Base-by-base conservation (phyloP, 2,329 filamentous ascomycete species). In the Periconia sp. region DNA sequence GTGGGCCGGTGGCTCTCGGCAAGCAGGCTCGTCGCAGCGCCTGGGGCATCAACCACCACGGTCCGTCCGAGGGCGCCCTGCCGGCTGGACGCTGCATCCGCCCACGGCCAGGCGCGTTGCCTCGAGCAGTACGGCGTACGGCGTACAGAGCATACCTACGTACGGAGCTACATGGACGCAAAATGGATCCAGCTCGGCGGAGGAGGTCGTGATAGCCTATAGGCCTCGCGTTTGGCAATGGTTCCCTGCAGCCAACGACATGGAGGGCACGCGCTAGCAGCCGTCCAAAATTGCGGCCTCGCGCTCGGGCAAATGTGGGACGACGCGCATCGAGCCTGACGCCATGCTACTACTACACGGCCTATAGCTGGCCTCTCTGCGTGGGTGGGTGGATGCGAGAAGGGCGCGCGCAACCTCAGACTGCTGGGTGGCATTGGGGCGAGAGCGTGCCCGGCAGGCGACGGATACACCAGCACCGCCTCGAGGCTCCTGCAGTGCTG, bases 281-380 rank as follows among this genome's bases (percentile, higher is more conserved):
- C 43, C 50, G 47, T 59, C n/a, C 44, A 55, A 55, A 56, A 53
- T 54, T 51, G 48, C 54, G 43, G 43, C 48, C 46, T 46, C 44
- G 42, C 42, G 37, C 46, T 54, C 54, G 52, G 59, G 57, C 54
- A 49, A 65, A 57, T 53, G 53, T 56, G 50, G 47, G 54, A 59
- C 60, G 52, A 51, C 43, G 43, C 23, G 23, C 35, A 38, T 17
- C 36, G 21, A 32, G 15, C 32, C 33, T 40, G 38, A 33, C 38
- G 38, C 38, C 29, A 34, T 34, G n/a, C 18, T 40, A 29, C 26
- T 35, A 21, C 37, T 16, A 40, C 23, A 24, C 19, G 15, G 23
- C 8, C 36, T 21, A 35, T 10, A 15, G 29, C 15, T 10, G 29
- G 4, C 12, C 29, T 17, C 9, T 13, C 13, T 7, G 28, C 9